Conservation (phyloP, 75 land plant species). For the Pinus taeda region DNA sequence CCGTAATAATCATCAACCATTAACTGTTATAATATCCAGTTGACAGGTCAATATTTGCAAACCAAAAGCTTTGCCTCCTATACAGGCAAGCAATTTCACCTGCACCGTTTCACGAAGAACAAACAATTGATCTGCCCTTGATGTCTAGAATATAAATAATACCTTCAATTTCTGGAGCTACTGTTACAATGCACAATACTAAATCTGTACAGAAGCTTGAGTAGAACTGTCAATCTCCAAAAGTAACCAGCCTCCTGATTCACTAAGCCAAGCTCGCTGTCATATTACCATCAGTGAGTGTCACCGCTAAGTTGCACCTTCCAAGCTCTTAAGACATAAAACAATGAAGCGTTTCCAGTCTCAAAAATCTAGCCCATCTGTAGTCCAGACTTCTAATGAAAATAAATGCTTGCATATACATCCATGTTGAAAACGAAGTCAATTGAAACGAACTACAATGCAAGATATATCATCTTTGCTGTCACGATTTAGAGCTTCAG, state of each 20-base stretch:
- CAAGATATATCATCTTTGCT: constrained; percentile 74
- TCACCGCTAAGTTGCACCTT: not conserved
- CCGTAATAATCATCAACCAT: not conserved
- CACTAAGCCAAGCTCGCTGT: not conserved
- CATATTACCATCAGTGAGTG: not conserved
- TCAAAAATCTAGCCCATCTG: not conserved
- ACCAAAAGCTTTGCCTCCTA: constrained; percentile 1
- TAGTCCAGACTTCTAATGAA: not conserved
- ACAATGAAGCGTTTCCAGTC: not conserved
- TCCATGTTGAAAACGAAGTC: not conserved
- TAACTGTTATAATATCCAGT: not conserved
- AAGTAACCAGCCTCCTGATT: not conserved
- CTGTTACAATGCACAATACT: constrained; percentile 8
- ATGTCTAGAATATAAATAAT: constrained; percentile 7
- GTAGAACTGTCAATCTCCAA: not conserved
- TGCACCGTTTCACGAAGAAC: not conserved
- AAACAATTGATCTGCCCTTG: not conserved
- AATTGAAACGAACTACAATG: constrained; percentile 52
- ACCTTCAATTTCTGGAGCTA: constrained; percentile 5
- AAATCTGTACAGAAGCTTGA: constrained; percentile 5
- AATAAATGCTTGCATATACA: constrained; percentile 4
- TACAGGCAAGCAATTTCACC: constrained; percentile 1
- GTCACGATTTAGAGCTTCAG: constrained; percentile 41
- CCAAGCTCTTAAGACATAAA: not conserved
- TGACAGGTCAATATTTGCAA: not conserved